These are phyloP conservation scores for Dryas integrifolia DNA, from an alignment of 331 rosid genomes.

Conservation along the genomic window DNA sequence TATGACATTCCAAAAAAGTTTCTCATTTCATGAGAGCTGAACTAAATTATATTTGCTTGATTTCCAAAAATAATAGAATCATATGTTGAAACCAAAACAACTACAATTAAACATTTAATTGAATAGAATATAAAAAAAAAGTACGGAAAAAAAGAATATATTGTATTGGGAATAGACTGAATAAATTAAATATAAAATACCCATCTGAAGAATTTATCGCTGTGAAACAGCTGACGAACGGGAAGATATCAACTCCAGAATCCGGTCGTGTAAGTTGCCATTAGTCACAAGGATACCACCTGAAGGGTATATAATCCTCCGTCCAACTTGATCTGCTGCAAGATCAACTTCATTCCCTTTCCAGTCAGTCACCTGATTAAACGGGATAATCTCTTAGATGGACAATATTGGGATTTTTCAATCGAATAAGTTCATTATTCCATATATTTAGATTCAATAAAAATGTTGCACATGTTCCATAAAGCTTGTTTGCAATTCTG, in stretches of 20 bases:
- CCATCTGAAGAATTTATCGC: neutral
- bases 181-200: neutral
- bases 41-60: neutral
- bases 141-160: too few relatives aligned
- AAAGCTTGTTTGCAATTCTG: neutral
- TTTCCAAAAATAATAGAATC: neutral
- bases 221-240: constrained; percentile 37
- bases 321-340: constrained; percentile 59
- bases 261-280: constrained; percentile 48
- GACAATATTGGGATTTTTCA: neutral
- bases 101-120: too few relatives aligned
- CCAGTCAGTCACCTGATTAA: constrained; percentile 80
- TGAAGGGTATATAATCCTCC: constrained; percentile 64
- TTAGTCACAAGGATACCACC: constrained; percentile 78
- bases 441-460: neutral
- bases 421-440: neutral
- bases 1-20: neutral
- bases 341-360: constrained; percentile 62
- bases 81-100: neutral
- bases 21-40: neutral
- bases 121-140: too few relatives aligned
- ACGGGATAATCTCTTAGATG: neutral
- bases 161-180: too few relatives aligned
- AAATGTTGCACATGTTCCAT: neutral
- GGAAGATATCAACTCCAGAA: constrained; percentile 51